phyloP scores from a whole-genome alignment of 2,329 filamentous ascomycete genomes.

The Ophiocordyceps camponoti-leonardi region DNA sequence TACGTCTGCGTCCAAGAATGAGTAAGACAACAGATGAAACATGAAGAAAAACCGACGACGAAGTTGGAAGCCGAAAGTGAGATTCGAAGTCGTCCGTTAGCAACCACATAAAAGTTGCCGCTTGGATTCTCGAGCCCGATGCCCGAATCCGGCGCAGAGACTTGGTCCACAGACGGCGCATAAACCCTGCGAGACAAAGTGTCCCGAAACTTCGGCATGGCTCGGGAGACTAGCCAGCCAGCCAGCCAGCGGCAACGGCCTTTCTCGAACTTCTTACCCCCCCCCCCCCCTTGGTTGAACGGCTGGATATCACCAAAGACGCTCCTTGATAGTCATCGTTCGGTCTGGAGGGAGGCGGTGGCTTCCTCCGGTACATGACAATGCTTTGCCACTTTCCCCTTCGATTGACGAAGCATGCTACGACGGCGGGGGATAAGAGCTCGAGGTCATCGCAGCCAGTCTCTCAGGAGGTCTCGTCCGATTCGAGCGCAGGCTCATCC shows the following conservation, averaged over 20 bases:
- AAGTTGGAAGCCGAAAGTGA: background rate
- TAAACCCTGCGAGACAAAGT: background rate
- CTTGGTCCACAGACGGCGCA: background rate
- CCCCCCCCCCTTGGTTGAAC: no score
- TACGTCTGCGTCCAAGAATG: background rate
- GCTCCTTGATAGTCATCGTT: background rate
- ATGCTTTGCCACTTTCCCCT: background rate
- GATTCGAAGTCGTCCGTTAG: background rate
- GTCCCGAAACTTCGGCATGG: background rate
- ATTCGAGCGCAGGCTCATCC: background rate
- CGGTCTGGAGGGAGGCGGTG: background rate
- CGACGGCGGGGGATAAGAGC: background rate
- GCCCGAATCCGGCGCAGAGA: background rate
- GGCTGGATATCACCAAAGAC: background rate
- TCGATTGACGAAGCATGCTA: background rate
- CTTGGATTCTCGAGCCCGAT: background rate
- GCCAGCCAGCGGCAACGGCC: background rate
- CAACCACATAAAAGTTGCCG: background rate
- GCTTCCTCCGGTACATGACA: background rate
- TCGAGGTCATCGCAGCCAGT: background rate
- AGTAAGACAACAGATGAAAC: background rate
- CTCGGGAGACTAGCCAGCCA: background rate
- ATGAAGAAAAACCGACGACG: background rate
- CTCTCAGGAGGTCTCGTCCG: background rate
- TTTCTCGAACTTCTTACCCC: background rate